These are phyloP conservation scores for Setaria viridis DNA, from an alignment of 202 grass and related monocot genomes.

Conservation along the genomic window DNA sequence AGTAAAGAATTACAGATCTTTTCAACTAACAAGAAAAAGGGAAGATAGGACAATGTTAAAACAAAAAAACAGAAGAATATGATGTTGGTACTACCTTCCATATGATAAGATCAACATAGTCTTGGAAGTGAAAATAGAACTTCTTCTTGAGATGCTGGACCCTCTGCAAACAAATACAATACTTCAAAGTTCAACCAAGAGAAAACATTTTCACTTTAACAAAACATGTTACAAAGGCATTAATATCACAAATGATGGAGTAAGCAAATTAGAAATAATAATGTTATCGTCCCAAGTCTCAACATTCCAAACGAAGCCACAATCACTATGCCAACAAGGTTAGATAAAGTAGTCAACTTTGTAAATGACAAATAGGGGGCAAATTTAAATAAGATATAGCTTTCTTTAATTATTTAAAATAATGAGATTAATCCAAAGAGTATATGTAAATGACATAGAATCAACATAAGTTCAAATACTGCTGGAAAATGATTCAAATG, in stretches of 20 bases:
- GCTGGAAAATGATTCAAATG: conserved; percentile 26
- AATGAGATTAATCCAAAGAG: background rate
- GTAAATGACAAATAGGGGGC: background rate
- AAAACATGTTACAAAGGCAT: conserved; percentile 8
- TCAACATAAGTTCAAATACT: background rate
- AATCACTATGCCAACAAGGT: conserved; percentile 25
- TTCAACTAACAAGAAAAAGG: conserved; percentile 17
- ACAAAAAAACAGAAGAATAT: conserved; percentile 15
- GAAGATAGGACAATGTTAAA: conserved; percentile 23
- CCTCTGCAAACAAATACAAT: conserved; percentile 74
- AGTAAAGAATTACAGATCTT: conserved; percentile 4
- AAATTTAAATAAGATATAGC: background rate
- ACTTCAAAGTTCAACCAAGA: conserved; percentile 26
- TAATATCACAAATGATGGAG: background rate
- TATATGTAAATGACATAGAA: conserved; percentile 16
- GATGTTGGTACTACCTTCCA: conserved; percentile 81
- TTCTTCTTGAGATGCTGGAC: conserved; percentile 97
- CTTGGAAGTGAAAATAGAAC: conserved; percentile 99
- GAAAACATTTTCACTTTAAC: conserved; percentile 9
- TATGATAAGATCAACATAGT: conserved; percentile 95
- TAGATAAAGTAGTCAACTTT: conserved; percentile 14
- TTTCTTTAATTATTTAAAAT: conserved; percentile 30
- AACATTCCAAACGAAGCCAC: conserved; percentile 3
- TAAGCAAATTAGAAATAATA: background rate
- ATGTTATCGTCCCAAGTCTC: conserved; percentile 28